phyloP scores from a whole-genome alignment of 1,284 basidiomycete genomes.

The Hortiboletus rubellus region DNA sequence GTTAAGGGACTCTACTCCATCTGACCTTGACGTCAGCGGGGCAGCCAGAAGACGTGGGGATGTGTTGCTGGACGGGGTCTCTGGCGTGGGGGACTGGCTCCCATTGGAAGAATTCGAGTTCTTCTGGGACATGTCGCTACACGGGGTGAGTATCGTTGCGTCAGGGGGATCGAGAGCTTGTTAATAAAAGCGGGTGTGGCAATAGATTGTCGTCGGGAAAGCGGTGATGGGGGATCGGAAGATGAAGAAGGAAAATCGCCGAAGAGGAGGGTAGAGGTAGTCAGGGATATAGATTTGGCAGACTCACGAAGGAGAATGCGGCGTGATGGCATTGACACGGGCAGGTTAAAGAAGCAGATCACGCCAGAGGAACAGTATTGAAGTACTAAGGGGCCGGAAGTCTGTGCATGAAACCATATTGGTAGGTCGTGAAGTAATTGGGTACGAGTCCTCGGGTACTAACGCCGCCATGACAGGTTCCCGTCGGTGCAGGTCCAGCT shows the following conservation, averaged over 20 bases:
- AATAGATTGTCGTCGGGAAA: slow-evolving; percentile 22
- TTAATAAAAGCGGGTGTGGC: slow-evolving; percentile 27
- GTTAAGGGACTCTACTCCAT: slow-evolving; percentile 43
- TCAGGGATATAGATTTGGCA: slow-evolving; percentile 37
- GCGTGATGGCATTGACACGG: slow-evolving; percentile 36
- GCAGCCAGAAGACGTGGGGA: slow-evolving; percentile 43
- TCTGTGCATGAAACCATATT: slow-evolving; percentile 38
- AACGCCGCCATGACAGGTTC: slow-evolving; percentile 32
- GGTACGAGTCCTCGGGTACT: slow-evolving; percentile 31
- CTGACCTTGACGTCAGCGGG: slow-evolving; percentile 41
- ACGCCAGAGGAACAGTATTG: slow-evolving; percentile 14
- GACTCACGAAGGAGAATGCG: slow-evolving; percentile 28
- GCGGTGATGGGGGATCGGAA: slow-evolving; percentile 29
- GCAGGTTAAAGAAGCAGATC: slow-evolving; percentile 32
- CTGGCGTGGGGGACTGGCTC: slow-evolving; percentile 47
- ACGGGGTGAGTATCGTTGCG: slow-evolving; percentile 10
- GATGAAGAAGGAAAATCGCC: slow-evolving; percentile 30
- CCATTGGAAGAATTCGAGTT: slow-evolving; percentile 38
- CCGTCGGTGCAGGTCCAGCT: slow-evolving; percentile 29
- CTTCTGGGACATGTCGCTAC: slow-evolving; percentile 24
- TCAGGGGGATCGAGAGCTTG: slow-evolving; percentile 21
- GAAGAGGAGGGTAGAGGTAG: slow-evolving; percentile 15
- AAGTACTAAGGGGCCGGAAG: slow-evolving; percentile 29
- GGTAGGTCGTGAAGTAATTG: slow-evolving; percentile 34
- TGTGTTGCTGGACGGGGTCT: slow-evolving; percentile 40